A percentile compares a stretch with the other conserved stretches of the same genome.
Evolutionary conservation across 2,329 filamentous ascomycete species (phyloP).

Genomic region (Colletotrichum sp.): DNA sequence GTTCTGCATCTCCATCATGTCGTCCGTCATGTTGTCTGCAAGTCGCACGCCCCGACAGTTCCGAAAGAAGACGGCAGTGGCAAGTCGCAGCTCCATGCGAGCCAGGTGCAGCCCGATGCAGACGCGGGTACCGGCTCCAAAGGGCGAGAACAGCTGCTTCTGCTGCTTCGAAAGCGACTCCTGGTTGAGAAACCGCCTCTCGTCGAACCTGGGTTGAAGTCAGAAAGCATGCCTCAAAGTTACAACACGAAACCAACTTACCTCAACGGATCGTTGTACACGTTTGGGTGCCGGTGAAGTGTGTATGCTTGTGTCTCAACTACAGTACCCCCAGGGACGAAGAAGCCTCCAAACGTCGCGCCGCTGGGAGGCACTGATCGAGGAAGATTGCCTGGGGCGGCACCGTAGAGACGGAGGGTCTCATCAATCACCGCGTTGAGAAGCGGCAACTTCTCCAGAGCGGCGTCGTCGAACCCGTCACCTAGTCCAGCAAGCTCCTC

Average conservation of each 20-base stretch:
- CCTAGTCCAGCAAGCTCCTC: slow-evolving; percentile 32
- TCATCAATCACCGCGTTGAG: slow-evolving; percentile 50
- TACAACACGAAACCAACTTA: accelerated
- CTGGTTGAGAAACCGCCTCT: background rate
- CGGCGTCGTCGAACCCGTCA: slow-evolving; percentile 31
- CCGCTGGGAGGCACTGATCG: slow-evolving; percentile 44
- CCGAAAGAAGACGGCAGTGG: slow-evolving; percentile 55
- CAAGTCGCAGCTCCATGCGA: slow-evolving; percentile 58
- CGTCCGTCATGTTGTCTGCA: slow-evolving; percentile 37
- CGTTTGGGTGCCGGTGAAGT: slow-evolving; percentile 46
- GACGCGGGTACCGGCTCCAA: slow-evolving; percentile 50
- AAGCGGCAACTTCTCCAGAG: slow-evolving; percentile 41
- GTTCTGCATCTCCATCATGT: slow-evolving; percentile 37
- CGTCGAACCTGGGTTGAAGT: background rate
- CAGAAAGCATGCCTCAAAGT: accelerated
- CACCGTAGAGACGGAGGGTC: slow-evolving; percentile 46
- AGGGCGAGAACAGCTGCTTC: slow-evolving; percentile 56
- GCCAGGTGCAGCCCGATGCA: slow-evolving; percentile 65
- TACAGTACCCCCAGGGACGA: slow-evolving; percentile 41
- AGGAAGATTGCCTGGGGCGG: slow-evolving; percentile 43
- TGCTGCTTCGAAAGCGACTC: slow-evolving; percentile 31
- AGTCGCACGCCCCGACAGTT: slow-evolving; percentile 41
- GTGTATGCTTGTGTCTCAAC: slow-evolving; percentile 50
- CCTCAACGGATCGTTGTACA: slow-evolving; percentile 45
- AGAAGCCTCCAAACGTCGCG: slow-evolving; percentile 39